Evolutionary conservation across 192 early-diverging fungal genomes (phyloP), one percentile per base, ranked within the genome.

Genomic region (Dimargaris xerosporica): DNA sequence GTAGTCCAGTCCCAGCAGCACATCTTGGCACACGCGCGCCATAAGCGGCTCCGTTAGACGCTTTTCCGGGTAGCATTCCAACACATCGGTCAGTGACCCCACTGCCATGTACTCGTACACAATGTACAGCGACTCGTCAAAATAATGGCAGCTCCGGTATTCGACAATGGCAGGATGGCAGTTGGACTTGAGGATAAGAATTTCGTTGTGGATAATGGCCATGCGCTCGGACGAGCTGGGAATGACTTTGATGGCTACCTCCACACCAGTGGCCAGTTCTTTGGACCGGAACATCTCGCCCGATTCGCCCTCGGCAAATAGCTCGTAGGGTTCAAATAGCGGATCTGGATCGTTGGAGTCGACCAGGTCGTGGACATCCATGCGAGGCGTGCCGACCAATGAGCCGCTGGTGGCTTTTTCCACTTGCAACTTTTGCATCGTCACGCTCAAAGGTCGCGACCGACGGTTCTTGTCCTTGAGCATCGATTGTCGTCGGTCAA

Each of bases 71-170:
- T 77, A 77, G 21, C 68, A 69, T 12, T 63, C 75, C 53, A 77
- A 67, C 63, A 77, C 61, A 30, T 77, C 75, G 16, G 75, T 74
- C 44, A 77, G 68, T 0, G 75, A 74, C 4, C 75, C 72, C 51
- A 72, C 64, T 53, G 70, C 69, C 75, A 77, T 77, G 64, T 72
- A 77, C 69, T 77, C 75, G 67, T 77, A 77, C 53, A 77, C 71
- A n/a, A 77, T 72, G 72, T 73, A 77, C 47, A 77, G 68, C 10
- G 70, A 72, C 54, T 77, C 73, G 64, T 77, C 73, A 56, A 77
- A 71, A 26, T 68, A 68, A 44, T 74, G 72, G 58, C 73, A 72
- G 65, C 73, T 70, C 63, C 70, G 73, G 73, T 74, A 77, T 12
- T 71, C 70, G 55, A 77, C 75, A 23, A 77, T 65, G 47, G 73